Percentiles rank a stretch among this genome's conserved stretches.
phyloP scores from a whole-genome alignment of 768 basidiomycete species.

The Boletus vinaceobasis region DNA sequence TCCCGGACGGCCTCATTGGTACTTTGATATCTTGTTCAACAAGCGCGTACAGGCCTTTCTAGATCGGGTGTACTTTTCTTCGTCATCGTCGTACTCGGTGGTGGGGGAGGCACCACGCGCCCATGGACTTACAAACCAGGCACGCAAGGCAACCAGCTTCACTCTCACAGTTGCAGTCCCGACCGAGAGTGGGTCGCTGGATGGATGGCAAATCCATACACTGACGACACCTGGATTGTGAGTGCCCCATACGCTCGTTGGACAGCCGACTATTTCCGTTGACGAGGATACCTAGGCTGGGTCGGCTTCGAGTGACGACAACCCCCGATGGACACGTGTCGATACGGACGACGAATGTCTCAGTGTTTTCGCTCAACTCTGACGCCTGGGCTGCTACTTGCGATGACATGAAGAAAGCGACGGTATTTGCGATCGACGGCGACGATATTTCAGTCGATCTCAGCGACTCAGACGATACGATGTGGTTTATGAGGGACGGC shows the following conservation, averaged over 20 bases:
- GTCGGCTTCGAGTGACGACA: conserved; percentile 19
- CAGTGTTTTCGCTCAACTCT: conserved; percentile 21
- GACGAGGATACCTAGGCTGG: conserved; percentile 8
- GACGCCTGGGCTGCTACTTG: neutral
- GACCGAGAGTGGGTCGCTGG: conserved; percentile 61
- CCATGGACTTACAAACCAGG: neutral
- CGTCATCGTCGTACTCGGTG: neutral
- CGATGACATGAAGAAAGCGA: neutral
- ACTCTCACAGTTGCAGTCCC: conserved; percentile 74
- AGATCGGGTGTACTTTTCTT: conserved; percentile 29
- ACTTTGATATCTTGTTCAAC: conserved; percentile 54
- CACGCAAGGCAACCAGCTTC: conserved; percentile 34
- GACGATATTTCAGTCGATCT: neutral
- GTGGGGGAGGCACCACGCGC: neutral
- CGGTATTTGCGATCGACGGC: conserved; percentile 13
- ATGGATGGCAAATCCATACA: conserved; percentile 65
- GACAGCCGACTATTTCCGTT: neutral
- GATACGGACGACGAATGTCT: conserved; percentile 25
- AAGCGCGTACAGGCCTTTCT: conserved; percentile 56
- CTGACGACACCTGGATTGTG: conserved; percentile 69
- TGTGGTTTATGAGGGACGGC: conserved; percentile 11
- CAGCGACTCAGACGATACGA: neutral
- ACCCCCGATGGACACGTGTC: conserved; percentile 3
- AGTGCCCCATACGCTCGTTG: conserved; percentile 10
- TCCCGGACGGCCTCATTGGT: conserved; percentile 66